phyloP scores from a whole-genome alignment of 495 filamentous ascomycete genomes.

The Aspergillus biplanus region DNA sequence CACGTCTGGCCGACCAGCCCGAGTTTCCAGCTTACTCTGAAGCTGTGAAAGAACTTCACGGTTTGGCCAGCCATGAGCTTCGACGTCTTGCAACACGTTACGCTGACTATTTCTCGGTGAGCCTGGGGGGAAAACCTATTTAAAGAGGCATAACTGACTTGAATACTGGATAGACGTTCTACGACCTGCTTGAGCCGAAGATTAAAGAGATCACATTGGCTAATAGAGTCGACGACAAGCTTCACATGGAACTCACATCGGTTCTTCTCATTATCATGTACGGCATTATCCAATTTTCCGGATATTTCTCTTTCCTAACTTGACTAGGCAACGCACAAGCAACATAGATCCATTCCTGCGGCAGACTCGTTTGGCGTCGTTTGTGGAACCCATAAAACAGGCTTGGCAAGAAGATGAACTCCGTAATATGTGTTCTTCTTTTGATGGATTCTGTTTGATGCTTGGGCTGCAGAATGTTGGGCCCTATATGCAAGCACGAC shows the following conservation, averaged over 20 bases:
- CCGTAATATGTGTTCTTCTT: slow-evolving; percentile 69
- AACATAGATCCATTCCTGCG: slow-evolving; percentile 69
- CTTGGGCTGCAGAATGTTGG: slow-evolving; percentile 79
- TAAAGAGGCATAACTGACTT: neutral
- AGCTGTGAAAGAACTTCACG: slow-evolving; percentile 87
- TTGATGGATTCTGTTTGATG: slow-evolving; percentile 76
- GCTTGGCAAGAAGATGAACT: slow-evolving; percentile 79
- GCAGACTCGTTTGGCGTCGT: slow-evolving; percentile 65
- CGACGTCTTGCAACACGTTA: slow-evolving; percentile 88
- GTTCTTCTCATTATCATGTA: slow-evolving; percentile 88
- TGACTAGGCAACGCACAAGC: slow-evolving; percentile 71
- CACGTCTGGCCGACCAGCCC: slow-evolving; percentile 68
- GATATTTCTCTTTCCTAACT: slow-evolving; percentile 20
- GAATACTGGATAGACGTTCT: slow-evolving; percentile 61
- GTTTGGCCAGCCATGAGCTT: slow-evolving; percentile 79
- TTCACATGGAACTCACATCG: slow-evolving; percentile 69
- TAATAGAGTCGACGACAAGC: slow-evolving; percentile 74
- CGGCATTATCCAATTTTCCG: slow-evolving; percentile 16
- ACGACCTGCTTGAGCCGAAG: slow-evolving; percentile 80
- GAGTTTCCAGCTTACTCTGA: slow-evolving; percentile 77
- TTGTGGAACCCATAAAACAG: slow-evolving; percentile 76
- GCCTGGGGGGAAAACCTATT: slow-evolving; percentile 22
- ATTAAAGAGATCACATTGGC: slow-evolving; percentile 78
- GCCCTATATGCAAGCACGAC: slow-evolving; percentile 72
- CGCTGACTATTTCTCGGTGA: slow-evolving; percentile 79